These are phyloP conservation scores for Gossypium schwendimanii DNA, from an alignment of 441 rosid genomes.

Conservation along the genomic window DNA sequence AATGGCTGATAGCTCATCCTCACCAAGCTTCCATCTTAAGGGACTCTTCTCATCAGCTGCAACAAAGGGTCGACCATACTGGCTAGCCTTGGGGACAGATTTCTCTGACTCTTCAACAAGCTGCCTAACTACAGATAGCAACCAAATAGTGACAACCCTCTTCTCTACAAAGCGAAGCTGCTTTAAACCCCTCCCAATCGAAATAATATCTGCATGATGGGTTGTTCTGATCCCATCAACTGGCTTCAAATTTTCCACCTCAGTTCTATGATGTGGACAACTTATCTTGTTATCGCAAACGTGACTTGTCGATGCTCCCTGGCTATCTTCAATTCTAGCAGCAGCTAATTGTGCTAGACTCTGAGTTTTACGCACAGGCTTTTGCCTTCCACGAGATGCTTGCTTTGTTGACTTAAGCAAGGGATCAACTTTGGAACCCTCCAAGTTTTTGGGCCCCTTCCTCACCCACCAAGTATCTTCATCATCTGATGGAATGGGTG, in stretches of 20 bases:
- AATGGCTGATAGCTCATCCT: constrained; percentile 76
- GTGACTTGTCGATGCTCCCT: constrained; percentile 97
- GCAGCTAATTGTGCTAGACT: constrained; percentile 89
- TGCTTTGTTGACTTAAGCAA: constrained; percentile 66
- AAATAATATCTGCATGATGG: constrained; percentile 51
- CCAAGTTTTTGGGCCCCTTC: constrained; percentile 59
- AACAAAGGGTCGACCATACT: constrained; percentile 45
- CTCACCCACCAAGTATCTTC: constrained; percentile 95
- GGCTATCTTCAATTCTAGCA: constrained; percentile 96
- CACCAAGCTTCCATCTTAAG: constrained; percentile 81
- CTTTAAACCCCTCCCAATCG: constrained; percentile 73
- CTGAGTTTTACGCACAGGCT: constrained; percentile 76
- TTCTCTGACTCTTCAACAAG: constrained; percentile 82
- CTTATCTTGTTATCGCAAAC: constrained; percentile 70
- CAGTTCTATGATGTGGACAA: constrained; percentile 60
- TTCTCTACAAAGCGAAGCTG: constrained; percentile 73
- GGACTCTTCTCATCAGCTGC: constrained; percentile 58
- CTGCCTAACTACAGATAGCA: constrained; percentile 58
- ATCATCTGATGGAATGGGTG: constrained; percentile 73
- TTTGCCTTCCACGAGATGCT: constrained; percentile 77
- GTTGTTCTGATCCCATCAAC: constrained; percentile 48
- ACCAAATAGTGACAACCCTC: constrained; percentile 74
- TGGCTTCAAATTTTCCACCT: constrained; percentile 42
- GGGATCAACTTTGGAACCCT: constrained; percentile 61
- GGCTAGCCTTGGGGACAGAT: constrained; percentile 52